Evolutionary conservation across 2,329 filamentous ascomycete species (phyloP).

Genomic region (Truncatella angustata): DNA sequence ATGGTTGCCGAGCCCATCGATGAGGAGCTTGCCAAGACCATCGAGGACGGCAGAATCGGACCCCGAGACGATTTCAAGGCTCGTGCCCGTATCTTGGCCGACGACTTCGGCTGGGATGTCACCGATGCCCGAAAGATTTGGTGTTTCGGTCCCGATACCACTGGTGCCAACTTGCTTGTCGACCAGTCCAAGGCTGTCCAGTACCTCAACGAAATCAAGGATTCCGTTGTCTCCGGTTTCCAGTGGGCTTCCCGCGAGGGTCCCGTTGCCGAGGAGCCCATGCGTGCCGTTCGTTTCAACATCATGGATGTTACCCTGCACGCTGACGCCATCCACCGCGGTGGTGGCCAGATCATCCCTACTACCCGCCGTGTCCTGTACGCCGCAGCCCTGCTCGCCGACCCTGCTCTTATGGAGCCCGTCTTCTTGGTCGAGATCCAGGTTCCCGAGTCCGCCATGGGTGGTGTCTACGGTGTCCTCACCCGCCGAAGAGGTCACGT

Average conservation of each 20-base stretch:
- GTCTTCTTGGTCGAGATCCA: conserved; percentile 99
- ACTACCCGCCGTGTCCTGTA: conserved; percentile 97
- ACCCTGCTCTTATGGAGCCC: conserved; percentile 90
- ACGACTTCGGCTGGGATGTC: conserved; percentile 98
- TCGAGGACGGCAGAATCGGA: conserved; percentile 87
- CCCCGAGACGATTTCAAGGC: conserved; percentile 99
- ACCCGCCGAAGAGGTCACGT: conserved; percentile 98
- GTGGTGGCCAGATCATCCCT: conserved; percentile 98
- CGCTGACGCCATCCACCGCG: conserved; percentile 99
- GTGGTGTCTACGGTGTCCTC: conserved; percentile 99
- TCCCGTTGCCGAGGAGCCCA: conserved; percentile 96
- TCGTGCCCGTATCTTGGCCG: conserved; percentile 91
- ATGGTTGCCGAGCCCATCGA: conserved; percentile 86
- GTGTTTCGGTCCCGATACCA: conserved; percentile 98
- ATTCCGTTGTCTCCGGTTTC: conserved; percentile 99
- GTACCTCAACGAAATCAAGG: conserved; percentile 99
- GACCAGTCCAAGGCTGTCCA: conserved; percentile 99
- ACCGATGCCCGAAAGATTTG: conserved; percentile 99
- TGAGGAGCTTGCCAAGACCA: conserved; percentile 88
- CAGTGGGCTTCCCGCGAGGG: conserved; percentile 99
- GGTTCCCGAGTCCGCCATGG: conserved; percentile 97
- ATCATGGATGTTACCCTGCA: conserved; percentile 99
- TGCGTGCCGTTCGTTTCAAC: conserved; percentile 98
- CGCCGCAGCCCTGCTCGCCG: conserved; percentile 85
- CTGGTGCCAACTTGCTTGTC: conserved; percentile 94